Evolutionary conservation across 2,329 filamentous ascomycete species (phyloP).

Genomic region (Fusarium goolgardi): DNA sequence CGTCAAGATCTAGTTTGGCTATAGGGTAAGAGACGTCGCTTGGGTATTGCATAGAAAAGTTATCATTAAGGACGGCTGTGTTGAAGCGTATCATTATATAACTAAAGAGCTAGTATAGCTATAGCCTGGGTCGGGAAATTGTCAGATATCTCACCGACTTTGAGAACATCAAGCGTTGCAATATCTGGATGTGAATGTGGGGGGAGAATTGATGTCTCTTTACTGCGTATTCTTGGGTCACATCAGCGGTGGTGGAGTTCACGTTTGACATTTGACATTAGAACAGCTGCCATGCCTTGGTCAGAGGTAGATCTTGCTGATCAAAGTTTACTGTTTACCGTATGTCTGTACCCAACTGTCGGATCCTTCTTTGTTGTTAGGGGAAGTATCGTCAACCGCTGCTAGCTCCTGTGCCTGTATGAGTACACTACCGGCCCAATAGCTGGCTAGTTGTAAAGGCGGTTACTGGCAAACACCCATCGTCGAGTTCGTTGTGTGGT

Average conservation of each 20-base stretch:
- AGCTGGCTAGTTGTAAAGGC: not conserved
- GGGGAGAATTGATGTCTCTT: not conserved
- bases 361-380: not conserved
- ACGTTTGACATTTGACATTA: not conserved
- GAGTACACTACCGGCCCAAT: not conserved
- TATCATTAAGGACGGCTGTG: not conserved
- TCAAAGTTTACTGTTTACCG: not conserved
- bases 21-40: slow-evolving; percentile 11
- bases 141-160: not conserved
- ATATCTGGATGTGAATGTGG: not conserved
- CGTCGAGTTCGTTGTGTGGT: not conserved
- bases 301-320: not conserved
- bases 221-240: not conserved
- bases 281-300: not conserved
- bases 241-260: not conserved
- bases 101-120: not conserved
- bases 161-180: not conserved
- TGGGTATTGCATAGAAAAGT: not conserved
- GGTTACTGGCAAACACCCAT: not conserved
- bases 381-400: not conserved
- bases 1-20: not conserved
- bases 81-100: not conserved
- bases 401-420: not conserved
- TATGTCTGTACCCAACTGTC: not conserved
- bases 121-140: not conserved